phyloP scores from a whole-genome alignment of 2,329 filamentous ascomycete genomes.

The Ceratocystis papillata region DNA sequence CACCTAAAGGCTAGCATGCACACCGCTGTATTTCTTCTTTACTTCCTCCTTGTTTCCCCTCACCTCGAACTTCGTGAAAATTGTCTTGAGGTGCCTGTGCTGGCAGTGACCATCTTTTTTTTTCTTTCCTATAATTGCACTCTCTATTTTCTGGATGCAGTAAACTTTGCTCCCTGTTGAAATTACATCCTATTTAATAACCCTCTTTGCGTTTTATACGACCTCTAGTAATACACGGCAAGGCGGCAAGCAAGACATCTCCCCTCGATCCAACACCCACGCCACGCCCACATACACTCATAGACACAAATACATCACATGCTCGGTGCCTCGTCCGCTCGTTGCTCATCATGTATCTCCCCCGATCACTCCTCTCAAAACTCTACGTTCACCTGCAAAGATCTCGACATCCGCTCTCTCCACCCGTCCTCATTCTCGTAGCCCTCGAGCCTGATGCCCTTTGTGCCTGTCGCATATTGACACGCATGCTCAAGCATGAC shows the following conservation, averaged over 20 bases:
- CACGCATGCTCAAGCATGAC: slow-evolving; percentile 86
- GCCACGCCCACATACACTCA: neutral
- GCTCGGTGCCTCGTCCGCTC: neutral
- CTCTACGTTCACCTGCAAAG: slow-evolving; percentile 82
- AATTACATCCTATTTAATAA: neutral
- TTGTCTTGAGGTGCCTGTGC: neutral
- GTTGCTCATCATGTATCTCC: slow-evolving; percentile 69
- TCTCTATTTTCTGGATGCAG: neutral
- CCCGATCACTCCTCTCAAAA: slow-evolving; percentile 75
- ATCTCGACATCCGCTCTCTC: slow-evolving; percentile 78
- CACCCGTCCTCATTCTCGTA: slow-evolving; percentile 82
- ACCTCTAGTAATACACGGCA: neutral
- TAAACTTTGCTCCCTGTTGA: neutral
- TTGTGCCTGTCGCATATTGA: slow-evolving; percentile 89
- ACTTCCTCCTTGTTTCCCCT: neutral
- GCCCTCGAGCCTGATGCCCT: slow-evolving; percentile 91
- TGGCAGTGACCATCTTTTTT: neutral
- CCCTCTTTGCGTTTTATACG: no score
- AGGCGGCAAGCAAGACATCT: neutral
- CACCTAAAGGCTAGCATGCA: no score
- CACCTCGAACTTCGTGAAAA: neutral
- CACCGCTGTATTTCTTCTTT: neutral
- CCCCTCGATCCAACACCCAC: neutral
- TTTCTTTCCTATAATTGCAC: neutral
- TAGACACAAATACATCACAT: neutral